Evolutionary conservation across 331 rosid genomes (phyloP), one percentile per base, ranked within the genome.

Genomic region (Saraca asoca): DNA sequence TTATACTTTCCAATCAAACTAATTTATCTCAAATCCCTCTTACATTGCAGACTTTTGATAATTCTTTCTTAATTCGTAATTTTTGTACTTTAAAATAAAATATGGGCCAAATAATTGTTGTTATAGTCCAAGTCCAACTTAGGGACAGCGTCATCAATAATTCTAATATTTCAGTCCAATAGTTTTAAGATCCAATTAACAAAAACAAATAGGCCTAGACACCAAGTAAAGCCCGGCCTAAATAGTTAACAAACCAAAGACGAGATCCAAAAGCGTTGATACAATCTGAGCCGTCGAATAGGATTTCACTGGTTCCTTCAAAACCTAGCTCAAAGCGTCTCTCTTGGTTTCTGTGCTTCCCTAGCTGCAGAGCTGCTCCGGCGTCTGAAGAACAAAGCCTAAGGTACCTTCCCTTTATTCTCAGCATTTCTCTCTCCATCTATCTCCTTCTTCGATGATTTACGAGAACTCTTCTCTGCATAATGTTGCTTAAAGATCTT

Each of bases 311-410:
- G 58, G 24, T 46, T 34, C 18, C 8, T 34, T 58, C 29, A 58
- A 66, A 66, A 31, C 78, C 78, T 66, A 74, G 45, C 59, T 7
- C 11, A 45, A 34, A 8, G 39, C 63, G 50, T 39, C 7, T 5
- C 0, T 13, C 0, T 0, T 34, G 0, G 2, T 6, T 29, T 51
- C 57, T 13, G 50, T 8, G 14, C 41, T 6, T 49, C 29, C 45
- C 60, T 59, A 1, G 75, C 62, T 17, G 68, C 72, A 31, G 42
- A 33, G 14, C 66, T n/a, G 43, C 77, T 43, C 1, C 70, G 49
- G 70, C 64, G 54, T 45, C 15, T 33, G 57, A 45, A 52, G 42
- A 34, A 58, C 5, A 6, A 8, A 24, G 31, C 31, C 29, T 57
- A 20, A 64, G 78, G 78, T 73, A 65, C 0, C 18, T 35, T n/a